Percentiles rank a stretch among this genome's conserved stretches.
These are phyloP conservation scores for Aspergillus sp. DNA, from an alignment of 2,329 filamentous ascomycete species.

Conservation along the genomic window DNA sequence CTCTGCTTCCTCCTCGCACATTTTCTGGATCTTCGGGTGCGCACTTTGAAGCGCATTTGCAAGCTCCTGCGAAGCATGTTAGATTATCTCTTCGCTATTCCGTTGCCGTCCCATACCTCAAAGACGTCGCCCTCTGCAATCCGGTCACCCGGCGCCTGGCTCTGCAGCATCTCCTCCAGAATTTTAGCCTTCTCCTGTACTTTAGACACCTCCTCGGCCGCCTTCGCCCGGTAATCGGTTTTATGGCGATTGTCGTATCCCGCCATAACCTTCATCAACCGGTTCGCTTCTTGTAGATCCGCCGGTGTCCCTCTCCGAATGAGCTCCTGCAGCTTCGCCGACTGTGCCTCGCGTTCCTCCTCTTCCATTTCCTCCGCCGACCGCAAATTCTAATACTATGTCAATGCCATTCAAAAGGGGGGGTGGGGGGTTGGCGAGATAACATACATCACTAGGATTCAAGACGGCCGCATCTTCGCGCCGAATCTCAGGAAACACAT, in stretches of 20 bases:
- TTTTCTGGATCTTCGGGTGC: constrained; percentile 98
- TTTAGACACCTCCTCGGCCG: constrained; percentile 89
- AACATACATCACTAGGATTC: constrained; percentile 89
- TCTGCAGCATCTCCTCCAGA: constrained; percentile 87
- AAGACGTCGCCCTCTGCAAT: constrained; percentile 71
- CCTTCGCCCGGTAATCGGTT: constrained; percentile 96
- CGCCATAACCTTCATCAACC: constrained; percentile 98
- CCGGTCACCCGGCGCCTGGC: constrained; percentile 76
- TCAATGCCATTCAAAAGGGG: constrained; percentile 6
- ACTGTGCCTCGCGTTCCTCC: constrained; percentile 90
- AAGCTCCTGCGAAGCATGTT: constrained; percentile 62
- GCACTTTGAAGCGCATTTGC: constrained; percentile 86
- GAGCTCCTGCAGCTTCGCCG: constrained; percentile 95
- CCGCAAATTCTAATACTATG: constrained; percentile 71
- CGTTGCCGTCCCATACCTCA: constrained; percentile 46
- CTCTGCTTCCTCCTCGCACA: constrained; percentile 98
- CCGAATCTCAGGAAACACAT: constrained; percentile 88
- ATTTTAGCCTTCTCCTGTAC: constrained; percentile 94
- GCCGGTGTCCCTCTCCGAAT: constrained; percentile 89
- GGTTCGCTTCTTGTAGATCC: constrained; percentile 94
- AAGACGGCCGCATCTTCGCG: constrained; percentile 93
- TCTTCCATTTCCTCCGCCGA: constrained; percentile 99
- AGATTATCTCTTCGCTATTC: neutral
- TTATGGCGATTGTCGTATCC: constrained; percentile 94
- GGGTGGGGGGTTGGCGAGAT: neutral